phyloP scores from a whole-genome alignment of 73 alveolate species.

The Breviolum minutum region DNA sequence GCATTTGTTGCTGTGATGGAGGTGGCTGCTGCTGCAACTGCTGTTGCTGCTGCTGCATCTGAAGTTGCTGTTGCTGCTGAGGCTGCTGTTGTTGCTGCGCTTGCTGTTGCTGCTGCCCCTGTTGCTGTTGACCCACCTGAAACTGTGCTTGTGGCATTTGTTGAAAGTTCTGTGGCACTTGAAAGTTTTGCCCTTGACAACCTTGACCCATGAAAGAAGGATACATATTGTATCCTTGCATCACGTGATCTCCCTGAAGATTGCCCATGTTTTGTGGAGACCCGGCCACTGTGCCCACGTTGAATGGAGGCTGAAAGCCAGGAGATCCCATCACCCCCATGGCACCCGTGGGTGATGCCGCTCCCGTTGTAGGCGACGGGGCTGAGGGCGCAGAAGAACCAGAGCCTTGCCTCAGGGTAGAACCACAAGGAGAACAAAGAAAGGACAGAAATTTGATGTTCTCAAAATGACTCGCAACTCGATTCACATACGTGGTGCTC shows the following conservation, averaged over 20 bases:
- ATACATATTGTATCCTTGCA: constrained; percentile 36
- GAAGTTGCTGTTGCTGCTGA: constrained; percentile 19
- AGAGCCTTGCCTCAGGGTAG: neutral
- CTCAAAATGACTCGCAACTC: no score
- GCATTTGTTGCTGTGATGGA: neutral
- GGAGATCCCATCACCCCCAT: neutral
- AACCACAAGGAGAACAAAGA: neutral
- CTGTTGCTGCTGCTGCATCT: neutral
- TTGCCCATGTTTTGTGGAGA: constrained; percentile 8
- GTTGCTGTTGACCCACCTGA: neutral
- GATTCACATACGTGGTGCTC: no score
- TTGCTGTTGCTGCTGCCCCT: neutral
- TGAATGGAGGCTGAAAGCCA: neutral
- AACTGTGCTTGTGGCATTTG: neutral
- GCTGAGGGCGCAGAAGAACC: neutral
- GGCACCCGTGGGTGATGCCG: neutral
- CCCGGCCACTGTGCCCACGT: neutral
- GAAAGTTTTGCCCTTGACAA: neutral
- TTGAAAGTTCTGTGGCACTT: neutral
- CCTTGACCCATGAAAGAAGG: neutral
- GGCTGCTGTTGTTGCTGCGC: neutral
- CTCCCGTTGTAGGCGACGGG: neutral
- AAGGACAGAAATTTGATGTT: neutral
- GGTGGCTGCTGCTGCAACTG: constrained; percentile 7
- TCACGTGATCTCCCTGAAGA: neutral